Evolutionary conservation across 2,329 filamentous ascomycete species (phyloP), one percentile per base, ranked within the genome.

Genomic region (Fusarium nurragi): DNA sequence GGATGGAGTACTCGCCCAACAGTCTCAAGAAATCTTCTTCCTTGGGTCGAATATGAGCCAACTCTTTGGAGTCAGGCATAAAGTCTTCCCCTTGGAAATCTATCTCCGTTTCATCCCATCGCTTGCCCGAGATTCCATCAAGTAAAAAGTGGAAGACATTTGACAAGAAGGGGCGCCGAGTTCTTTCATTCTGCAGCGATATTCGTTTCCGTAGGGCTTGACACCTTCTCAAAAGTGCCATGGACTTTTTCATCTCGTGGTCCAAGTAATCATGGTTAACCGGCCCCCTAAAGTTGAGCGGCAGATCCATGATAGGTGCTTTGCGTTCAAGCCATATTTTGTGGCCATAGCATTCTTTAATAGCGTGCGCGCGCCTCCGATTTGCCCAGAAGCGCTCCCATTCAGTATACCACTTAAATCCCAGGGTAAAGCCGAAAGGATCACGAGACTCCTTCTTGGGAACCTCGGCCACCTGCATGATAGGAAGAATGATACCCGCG

Each of bases 361-460:
- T 23, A 4, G 64, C 39, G 32, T 67, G 58, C 13, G 38, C 38
- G 6, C 54, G 39, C 18, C 39, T 51, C 66, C 68, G 68, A 9
- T 62, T 19, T 12, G 54, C 62, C 71, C 73, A 73, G 9, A 57
- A 41, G 22, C 44, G 26, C 9, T 72, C 68, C 19, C 49, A 46
- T 4, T 58, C 59, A 21, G 39, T 37, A 34, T 54, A 73, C 65
- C 61, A 66, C 18, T 63, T 69, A 43, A 70, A 67, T 13, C 53
- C 71, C n/a, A 72, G 28, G 16, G 70, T 74, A 16, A 72, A 74
- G 23, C 55, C 52, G 56, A 73, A 73, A 3, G 73, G 73, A 38
- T 74, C 73, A 1, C 70, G 61, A 13, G 70, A 56, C 13, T 63
- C 64, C 22, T 66, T 63, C n/a, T 73, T 51, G 4, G 73, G 67